Conservation (phyloP, 441 rosid genomes). For the Populus hybrid region DNA sequence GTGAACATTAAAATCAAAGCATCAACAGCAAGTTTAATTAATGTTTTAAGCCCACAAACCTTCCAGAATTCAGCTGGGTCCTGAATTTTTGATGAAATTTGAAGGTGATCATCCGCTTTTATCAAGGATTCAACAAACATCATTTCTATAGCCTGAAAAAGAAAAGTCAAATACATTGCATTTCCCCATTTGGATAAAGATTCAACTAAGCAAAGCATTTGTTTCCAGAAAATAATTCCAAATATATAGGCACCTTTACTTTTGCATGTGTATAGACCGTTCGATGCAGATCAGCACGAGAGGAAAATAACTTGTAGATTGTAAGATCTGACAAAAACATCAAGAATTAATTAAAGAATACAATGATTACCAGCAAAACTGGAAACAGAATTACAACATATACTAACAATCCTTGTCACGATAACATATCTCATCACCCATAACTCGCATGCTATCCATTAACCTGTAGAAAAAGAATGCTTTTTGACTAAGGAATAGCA, state of each 20-base stretch:
- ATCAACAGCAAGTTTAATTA: neutral
- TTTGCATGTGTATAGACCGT: slow-evolving; percentile 72
- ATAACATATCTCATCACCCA: slow-evolving; percentile 68
- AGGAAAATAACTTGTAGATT: slow-evolving; percentile 54
- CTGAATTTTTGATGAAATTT: slow-evolving; percentile 40
- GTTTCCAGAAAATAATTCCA: slow-evolving; percentile 2
- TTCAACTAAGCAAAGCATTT: neutral
- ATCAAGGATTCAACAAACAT: slow-evolving; percentile 66
- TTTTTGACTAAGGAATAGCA: neutral
- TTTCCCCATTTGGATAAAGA: slow-evolving; percentile 5
- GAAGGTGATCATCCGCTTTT: slow-evolving; percentile 45
- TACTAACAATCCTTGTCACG: slow-evolving; percentile 70
- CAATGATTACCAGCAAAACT: neutral
- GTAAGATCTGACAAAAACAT: slow-evolving; percentile 52
- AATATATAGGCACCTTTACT: slow-evolving; percentile 50
- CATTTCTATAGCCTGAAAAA: slow-evolving; percentile 56
- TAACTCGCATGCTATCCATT: slow-evolving; percentile 64
- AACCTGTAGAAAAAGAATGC: slow-evolving; percentile 41
- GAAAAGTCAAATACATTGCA: slow-evolving; percentile 15
- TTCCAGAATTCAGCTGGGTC: slow-evolving; percentile 54
- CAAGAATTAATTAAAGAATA: slow-evolving; percentile 18
- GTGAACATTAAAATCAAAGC: slow-evolving; percentile 5
- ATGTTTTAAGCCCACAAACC: slow-evolving; percentile 34
- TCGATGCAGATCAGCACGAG: slow-evolving; percentile 77
- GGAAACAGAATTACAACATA: slow-evolving; percentile 12